These are phyloP conservation scores for Globisporangium parvum DNA, from an alignment of 352 stramenopile species.

Conservation along the genomic window DNA sequence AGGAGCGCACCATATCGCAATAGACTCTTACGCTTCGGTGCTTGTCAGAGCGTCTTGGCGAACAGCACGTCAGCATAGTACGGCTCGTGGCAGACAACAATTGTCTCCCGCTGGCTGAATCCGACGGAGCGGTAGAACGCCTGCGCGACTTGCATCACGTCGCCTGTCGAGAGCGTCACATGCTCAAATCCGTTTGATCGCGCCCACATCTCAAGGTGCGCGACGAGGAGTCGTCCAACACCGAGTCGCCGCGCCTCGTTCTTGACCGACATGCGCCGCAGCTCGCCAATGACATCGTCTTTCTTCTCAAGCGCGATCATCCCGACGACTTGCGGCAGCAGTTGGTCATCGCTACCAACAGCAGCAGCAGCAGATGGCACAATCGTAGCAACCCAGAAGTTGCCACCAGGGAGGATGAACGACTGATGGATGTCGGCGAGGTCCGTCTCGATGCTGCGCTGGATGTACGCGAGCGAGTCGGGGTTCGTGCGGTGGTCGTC, in stretches of 20 bases:
- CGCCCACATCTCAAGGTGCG: slow-evolving; percentile 35
- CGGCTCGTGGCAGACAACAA: too few relatives aligned
- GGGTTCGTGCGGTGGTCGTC: slow-evolving; percentile 16
- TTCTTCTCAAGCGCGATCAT: slow-evolving; percentile 22
- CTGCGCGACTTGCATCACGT: slow-evolving; percentile 20
- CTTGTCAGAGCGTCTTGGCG: too few relatives aligned
- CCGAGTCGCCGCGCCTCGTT: slow-evolving; percentile 25
- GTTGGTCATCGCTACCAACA: too few relatives aligned
- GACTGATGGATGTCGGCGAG: slow-evolving; percentile 24
- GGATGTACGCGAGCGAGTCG: slow-evolving; percentile 24
- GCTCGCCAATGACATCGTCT: slow-evolving; percentile 10
- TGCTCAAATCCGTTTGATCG: slow-evolving; percentile 11
- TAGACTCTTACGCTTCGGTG: not conserved
- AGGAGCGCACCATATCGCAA: not conserved
- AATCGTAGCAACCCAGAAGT: slow-evolving; percentile 33
- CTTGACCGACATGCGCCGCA: slow-evolving; percentile 43
- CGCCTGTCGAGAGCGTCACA: slow-evolving; percentile 30
- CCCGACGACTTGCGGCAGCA: slow-evolving; percentile 6
- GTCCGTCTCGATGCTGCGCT: slow-evolving; percentile 26
- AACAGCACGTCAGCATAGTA: too few relatives aligned
- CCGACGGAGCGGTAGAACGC: slow-evolving; percentile 26
- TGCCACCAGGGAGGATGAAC: slow-evolving; percentile 30
- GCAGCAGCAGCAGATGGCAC: too few relatives aligned
- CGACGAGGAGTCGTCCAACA: slow-evolving; percentile 28
- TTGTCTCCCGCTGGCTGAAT: slow-evolving; percentile 2